Percentiles rank a stretch among this genome's conserved stretches.
phyloP scores from a whole-genome alignment of 1,284 basidiomycete species.

The Cutaneotrichosporon cavernicola region DNA sequence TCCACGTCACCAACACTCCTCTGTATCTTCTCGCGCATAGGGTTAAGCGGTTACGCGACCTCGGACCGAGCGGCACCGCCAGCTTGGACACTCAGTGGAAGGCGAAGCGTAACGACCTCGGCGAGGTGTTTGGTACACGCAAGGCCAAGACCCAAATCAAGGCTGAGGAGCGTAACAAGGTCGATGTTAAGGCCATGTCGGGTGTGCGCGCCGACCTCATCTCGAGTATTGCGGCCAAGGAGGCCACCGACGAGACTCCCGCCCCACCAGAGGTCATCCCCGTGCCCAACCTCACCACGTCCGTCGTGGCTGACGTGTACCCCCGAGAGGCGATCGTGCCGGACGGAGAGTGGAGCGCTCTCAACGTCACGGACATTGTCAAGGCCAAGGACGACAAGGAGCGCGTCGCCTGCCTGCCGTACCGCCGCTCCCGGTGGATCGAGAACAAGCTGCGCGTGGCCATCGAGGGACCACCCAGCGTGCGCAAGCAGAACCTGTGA shows the following conservation, averaged over 20 bases:
- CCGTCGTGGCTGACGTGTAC: constrained; percentile 70
- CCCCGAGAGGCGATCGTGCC: constrained; percentile 72
- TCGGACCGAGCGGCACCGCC: constrained; percentile 37
- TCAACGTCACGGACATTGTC: constrained; percentile 55
- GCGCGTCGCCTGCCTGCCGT: constrained; percentile 63
- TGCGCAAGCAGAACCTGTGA: constrained; percentile 60
- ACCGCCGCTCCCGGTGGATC: constrained; percentile 66
- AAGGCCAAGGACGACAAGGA: constrained; percentile 61
- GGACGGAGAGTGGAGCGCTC: constrained; percentile 60
- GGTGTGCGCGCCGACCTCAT: constrained; percentile 74
- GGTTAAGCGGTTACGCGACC: constrained; percentile 71
- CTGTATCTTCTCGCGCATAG: constrained; percentile 72
- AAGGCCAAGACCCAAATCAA: constrained; percentile 83
- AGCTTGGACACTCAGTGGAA: constrained; percentile 59
- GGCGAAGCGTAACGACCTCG: constrained; percentile 71
- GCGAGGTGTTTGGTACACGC: constrained; percentile 87
- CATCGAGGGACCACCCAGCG: constrained; percentile 17
- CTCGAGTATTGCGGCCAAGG: constrained; percentile 68
- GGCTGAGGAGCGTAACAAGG: constrained; percentile 78
- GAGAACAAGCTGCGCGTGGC: constrained; percentile 42
- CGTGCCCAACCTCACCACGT: constrained; percentile 64
- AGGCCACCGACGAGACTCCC: constrained; percentile 51
- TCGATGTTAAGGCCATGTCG: constrained; percentile 81
- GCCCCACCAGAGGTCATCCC: constrained; percentile 62
- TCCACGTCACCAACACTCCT: constrained; percentile 64